Evolutionary conservation across 495 filamentous ascomycete species (phyloP), one percentile per base, ranked within the genome.

Genomic region (Acidomyces sp.): DNA sequence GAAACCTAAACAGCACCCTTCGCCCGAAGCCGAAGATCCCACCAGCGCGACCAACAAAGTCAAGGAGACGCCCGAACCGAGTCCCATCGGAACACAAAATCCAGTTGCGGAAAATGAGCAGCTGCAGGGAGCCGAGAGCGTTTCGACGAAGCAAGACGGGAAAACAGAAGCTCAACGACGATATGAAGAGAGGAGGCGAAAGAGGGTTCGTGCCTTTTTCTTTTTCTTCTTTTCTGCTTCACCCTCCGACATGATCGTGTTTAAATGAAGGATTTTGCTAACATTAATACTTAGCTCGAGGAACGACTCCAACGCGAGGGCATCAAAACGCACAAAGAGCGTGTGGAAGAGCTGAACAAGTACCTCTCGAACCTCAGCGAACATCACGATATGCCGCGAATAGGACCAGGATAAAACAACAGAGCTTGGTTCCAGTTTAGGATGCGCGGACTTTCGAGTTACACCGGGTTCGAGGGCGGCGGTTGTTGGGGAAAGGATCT

Each of bases 291-390:
- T 39, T 50, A 72, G 68, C 62, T 76, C 46, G 68, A 74, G 51
- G 81, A 97, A 60, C 70, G 86, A 25, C 67, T 93, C 22, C 74
- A 82, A 57, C 70, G 80, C 20, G 83, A 86, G 52, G 82, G 85
- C 18, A 68, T 82, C 51, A 97, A 96, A 70, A 92, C 86, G 28
- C 90, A 97, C 55, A 97, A 96, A 60, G 79, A 97, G 68, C 77
- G 82, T 1, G 90, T 97, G 30, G 86, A 97, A 59, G 86, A 93
- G 59, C 66, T 95, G 46, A 97, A 97, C 58, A 82, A 83, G 55
- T 93, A 94, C 56, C 65, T 97, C 29, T 86, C 80, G 45, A 77
- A 77, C 45, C 62, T 97, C 55, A 93, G 83, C 62, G 90, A 97
- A 62, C 90, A 97, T 60, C 90, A 97, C 56, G 90, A 97, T 56